Conservation (phyloP, 2,329 filamentous ascomycete species). For the Colletotrichum sp. region DNA sequence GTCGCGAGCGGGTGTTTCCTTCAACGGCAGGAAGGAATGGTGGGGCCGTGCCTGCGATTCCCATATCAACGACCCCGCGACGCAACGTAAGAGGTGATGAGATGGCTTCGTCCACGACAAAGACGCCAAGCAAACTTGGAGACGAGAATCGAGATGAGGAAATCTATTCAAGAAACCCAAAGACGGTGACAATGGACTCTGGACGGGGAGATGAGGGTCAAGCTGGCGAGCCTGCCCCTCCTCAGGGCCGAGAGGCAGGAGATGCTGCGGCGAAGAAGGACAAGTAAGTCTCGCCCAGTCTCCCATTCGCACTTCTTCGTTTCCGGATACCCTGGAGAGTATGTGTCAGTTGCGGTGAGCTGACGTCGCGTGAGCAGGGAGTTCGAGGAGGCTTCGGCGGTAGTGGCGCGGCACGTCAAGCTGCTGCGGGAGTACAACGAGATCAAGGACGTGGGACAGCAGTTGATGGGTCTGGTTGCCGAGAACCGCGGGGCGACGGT, state of each 20-base stretch:
- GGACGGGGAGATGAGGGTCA: rapidly evolving
- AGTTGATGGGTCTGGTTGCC: slow-evolving; percentile 41
- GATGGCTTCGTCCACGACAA: not conserved
- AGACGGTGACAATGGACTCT: rapidly evolving
- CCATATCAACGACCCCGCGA: not conserved
- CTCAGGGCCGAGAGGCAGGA: rapidly evolving
- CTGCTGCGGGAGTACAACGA: slow-evolving; percentile 40
- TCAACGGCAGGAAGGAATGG: not conserved
- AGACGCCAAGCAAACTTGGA: rapidly evolving
- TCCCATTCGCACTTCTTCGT: rapidly evolving
- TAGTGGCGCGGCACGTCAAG: slow-evolving; percentile 6
- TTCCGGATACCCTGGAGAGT: not conserved
- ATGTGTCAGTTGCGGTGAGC: rapidly evolving
- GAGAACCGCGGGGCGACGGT: slow-evolving; percentile 37
- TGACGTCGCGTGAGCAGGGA: not conserved
- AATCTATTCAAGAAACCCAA: rapidly evolving
- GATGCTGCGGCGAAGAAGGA: not conserved
- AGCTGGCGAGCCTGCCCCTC: not conserved
- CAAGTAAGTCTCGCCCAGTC: not conserved
- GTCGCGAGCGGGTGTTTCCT: not conserved
- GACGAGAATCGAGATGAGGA: rapidly evolving
- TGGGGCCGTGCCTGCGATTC: not conserved
- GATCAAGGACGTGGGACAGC: slow-evolving; percentile 40
- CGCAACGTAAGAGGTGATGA: not conserved
- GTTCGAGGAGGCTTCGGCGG: slow-evolving; percentile 4